phyloP scores from a whole-genome alignment of 257 asterid genomes.

The Lycium barbarum region DNA sequence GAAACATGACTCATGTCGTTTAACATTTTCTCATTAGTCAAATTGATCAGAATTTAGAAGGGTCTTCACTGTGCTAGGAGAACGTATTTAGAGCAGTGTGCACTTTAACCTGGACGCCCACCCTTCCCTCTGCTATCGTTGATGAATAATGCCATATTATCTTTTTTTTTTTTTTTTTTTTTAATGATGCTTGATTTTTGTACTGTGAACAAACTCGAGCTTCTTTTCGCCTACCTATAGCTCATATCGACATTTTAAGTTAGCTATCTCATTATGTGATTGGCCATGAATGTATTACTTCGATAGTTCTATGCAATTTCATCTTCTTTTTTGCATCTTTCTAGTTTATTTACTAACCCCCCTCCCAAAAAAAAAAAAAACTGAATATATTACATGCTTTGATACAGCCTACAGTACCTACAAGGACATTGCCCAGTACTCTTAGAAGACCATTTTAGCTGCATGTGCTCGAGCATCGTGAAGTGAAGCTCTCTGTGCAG shows the following conservation, averaged over 20 bases:
- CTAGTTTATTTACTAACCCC: background rate
- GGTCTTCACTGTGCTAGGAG: background rate
- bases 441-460: conserved; percentile 70
- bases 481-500: conserved; percentile 41
- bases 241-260: background rate
- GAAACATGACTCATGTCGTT: background rate
- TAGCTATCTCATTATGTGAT: background rate
- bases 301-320: background rate
- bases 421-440: conserved; percentile 65
- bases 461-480: conserved; percentile 51
- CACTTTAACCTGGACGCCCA: background rate
- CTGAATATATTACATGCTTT: conserved; percentile 28
- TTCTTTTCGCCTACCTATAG: background rate
- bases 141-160: background rate
- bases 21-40: background rate
- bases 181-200: background rate
- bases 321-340: background rate
- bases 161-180: background rate
- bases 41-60: background rate
- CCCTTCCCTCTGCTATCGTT: conserved; percentile 16
- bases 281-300: background rate
- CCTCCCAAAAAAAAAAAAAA: background rate
- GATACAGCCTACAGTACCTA: conserved; percentile 60
- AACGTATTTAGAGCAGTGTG: background rate
- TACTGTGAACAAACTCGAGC: background rate